These are phyloP conservation scores for Vitis hybrid DNA, from an alignment of 177 flowering plant species.

Conservation along the genomic window DNA sequence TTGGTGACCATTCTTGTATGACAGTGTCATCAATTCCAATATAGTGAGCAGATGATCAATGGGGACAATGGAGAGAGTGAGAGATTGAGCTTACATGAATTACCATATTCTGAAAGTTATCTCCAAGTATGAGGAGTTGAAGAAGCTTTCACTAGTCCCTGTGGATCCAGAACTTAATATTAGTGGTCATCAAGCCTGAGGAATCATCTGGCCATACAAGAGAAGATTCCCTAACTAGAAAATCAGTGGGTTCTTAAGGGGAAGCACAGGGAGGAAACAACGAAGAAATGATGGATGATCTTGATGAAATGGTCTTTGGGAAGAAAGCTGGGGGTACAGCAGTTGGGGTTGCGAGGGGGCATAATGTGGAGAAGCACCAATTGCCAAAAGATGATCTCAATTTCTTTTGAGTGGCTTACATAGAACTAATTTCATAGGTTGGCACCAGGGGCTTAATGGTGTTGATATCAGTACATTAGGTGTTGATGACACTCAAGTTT, in stretches of 20 bases:
- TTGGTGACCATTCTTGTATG: conserved; percentile 77
- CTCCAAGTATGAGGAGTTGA: conserved; percentile 70
- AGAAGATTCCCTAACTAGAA: conserved; percentile 74
- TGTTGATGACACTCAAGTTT: not conserved
- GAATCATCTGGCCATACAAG: conserved; percentile 67
- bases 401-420: conserved; percentile 42
- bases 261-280: conserved; percentile 50
- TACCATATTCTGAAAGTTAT: conserved; percentile 62
- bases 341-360: conserved; percentile 35
- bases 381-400: conserved; percentile 75
- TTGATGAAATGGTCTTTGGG: conserved; percentile 96
- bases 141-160: conserved; percentile 42
- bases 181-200: conserved; percentile 83
- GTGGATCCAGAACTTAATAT: conserved; percentile 75
- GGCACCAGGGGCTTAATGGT: conserved; percentile 1
- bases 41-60: conserved; percentile 68
- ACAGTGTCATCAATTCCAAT: conserved; percentile 77
- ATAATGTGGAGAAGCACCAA: conserved; percentile 54
- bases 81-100: conserved; percentile 69
- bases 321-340: conserved; percentile 55
- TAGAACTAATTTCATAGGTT: not conserved
- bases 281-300: conserved; percentile 88
- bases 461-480: not conserved
- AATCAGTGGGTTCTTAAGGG: conserved; percentile 51
- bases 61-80: conserved; percentile 86